Conservation (phyloP, 306 rosid genomes). For the Castanea sativa region DNA sequence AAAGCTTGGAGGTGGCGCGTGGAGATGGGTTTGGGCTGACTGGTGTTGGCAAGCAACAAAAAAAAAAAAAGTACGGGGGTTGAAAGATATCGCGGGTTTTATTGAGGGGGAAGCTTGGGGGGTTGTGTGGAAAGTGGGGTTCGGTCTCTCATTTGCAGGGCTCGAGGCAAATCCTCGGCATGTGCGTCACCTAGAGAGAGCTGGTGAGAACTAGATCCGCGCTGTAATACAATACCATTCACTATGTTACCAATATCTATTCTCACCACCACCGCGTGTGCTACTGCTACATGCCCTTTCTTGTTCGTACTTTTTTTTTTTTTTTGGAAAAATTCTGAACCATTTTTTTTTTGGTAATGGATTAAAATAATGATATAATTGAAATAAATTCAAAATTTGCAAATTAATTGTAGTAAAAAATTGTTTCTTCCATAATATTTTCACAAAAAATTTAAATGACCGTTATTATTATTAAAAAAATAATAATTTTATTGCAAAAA, state of each 20-base stretch:
- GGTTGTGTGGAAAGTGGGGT: neutral
- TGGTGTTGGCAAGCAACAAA: neutral
- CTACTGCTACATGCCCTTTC: neutral
- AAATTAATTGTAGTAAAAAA: too few species aligned
- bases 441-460: accelerated
- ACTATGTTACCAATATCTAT: too few species aligned
- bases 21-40: neutral
- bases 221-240: neutral
- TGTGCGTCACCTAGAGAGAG: conserved; percentile 26
- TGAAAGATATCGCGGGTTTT: conserved; percentile 7
- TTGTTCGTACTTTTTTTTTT: too few species aligned
- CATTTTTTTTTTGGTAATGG: too few species aligned
- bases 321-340: too few species aligned
- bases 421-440: too few species aligned
- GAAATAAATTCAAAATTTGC: too few species aligned
- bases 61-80: neutral
- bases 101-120: neutral
- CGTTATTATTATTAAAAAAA: too few species aligned
- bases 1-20: neutral
- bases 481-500: too few species aligned
- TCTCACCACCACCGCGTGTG: neutral
- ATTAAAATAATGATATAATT: too few species aligned
- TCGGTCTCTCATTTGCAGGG: conserved; percentile 36
- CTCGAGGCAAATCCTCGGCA: conserved; percentile 48
- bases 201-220: neutral